Conservation (phyloP, 2,329 filamentous ascomycete species). For the Immersiporthe knoxdaviesiana region DNA sequence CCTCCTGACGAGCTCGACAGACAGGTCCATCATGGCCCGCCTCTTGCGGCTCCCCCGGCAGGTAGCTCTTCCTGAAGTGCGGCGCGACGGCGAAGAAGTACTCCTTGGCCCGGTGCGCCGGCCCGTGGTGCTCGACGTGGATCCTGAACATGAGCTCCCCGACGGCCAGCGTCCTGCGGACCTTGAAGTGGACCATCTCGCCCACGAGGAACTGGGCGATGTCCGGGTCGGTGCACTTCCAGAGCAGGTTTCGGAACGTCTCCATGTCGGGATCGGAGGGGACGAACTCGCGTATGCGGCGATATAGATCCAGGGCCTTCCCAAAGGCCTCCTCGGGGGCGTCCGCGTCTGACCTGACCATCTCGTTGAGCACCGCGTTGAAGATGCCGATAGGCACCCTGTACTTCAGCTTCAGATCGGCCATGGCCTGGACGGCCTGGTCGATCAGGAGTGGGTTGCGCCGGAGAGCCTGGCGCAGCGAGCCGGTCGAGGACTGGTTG, state of each 20-base stretch:
- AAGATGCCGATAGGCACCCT: conserved; percentile 44
- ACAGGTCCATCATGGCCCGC: conserved; percentile 25
- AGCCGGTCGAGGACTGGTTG: conserved; percentile 62
- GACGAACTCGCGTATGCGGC: conserved; percentile 25
- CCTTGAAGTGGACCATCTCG: conserved; percentile 28
- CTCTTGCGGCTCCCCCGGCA: conserved; percentile 13
- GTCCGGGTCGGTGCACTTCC: conserved; percentile 27
- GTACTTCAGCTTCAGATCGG: conserved; percentile 48
- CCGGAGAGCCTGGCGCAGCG: conserved; percentile 62
- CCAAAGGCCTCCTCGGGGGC: conserved; percentile 21
- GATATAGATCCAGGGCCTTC: conserved; percentile 27
- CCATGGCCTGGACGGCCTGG: conserved; percentile 60
- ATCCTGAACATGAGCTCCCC: conserved; percentile 26
- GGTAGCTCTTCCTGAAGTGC: conserved; percentile 14
- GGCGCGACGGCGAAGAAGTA: conserved; percentile 26
- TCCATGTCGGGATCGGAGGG: conserved; percentile 19
- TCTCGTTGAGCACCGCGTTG: conserved; percentile 47
- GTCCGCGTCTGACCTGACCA: conserved; percentile 9
- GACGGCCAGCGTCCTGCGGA: conserved; percentile 21
- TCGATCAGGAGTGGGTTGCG: conserved; percentile 49
- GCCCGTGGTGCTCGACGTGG: conserved; percentile 26
- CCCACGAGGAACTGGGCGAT: conserved; percentile 27
- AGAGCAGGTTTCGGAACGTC: conserved; percentile 27
- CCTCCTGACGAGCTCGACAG: conserved; percentile 27
- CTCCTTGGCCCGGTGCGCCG: conserved; percentile 21